Percentiles rank a stretch among this genome's conserved stretches.
Evolutionary conservation across 2,329 filamentous ascomycete genomes (phyloP).

Genomic region (Pyrenophora tritici-repentis): DNA sequence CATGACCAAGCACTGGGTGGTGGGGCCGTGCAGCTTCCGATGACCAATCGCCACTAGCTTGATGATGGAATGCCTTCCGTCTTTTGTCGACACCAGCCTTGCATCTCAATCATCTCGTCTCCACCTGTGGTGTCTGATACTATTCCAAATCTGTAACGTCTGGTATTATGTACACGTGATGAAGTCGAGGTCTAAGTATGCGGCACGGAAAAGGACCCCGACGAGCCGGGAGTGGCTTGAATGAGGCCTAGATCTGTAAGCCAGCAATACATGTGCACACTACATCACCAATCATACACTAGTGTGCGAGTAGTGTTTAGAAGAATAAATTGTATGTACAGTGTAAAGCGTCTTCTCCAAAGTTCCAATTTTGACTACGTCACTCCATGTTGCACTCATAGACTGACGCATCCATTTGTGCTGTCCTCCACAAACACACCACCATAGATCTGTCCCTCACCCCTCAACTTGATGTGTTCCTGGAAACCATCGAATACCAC

Average conservation of each 20-base stretch:
- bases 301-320: too few relatives aligned
- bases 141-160: neutral
- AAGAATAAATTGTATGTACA: too few relatives aligned
- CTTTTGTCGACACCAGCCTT: conserved; percentile 1
- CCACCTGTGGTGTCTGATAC: neutral
- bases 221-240: too few relatives aligned
- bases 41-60: conserved; percentile 3
- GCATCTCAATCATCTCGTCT: neutral
- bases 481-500: conserved; percentile 37
- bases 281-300: too few relatives aligned
- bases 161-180: neutral
- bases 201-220: too few relatives aligned
- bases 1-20: conserved; percentile 26
- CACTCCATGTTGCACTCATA: conserved; percentile 7
- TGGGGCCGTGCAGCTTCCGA: conserved; percentile 3
- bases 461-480: conserved; percentile 18
- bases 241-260: neutral
- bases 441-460: conserved; percentile 38
- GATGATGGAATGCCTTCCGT: conserved; percentile 3
- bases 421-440: conserved; percentile 41
- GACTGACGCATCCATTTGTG: conserved; percentile 25
- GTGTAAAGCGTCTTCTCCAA: too few relatives aligned
- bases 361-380: too few relatives aligned
- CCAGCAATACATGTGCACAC: too few relatives aligned
- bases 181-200: too few relatives aligned